Evolutionary conservation across 805 yeast species (phyloP), one percentile per base, ranked within the genome.

Genomic region (Nadsonia fulvescens): DNA sequence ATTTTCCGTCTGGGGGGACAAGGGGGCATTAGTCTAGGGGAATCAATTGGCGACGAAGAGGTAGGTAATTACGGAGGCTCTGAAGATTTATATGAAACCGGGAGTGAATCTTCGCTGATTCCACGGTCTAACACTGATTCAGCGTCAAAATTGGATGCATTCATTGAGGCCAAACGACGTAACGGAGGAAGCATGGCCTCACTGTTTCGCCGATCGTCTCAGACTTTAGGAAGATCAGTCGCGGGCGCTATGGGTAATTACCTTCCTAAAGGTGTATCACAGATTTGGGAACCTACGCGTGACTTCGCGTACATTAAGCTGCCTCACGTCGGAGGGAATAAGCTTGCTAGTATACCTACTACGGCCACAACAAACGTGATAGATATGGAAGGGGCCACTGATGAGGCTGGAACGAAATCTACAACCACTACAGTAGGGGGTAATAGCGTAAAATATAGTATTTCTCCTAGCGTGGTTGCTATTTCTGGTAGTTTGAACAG

Each of bases 191-290:
- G 33, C 22, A 28, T 32, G 20, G 31, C 36, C 21, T 38, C 32
- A 24, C 37, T 33, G 49, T 11, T 53, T 44, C 36, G 59, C 47
- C 22, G 61, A 19, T 35, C 41, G 6, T 42, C 44, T 5, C 46
- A 41, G 24, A 34, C 45, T 7, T 25, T 47, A 38, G 42, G 63
- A 38, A 29, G 61, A 37, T 33, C 31, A 17, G 37, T 50, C 25
- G 93, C 93, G 0, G 91, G 74, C 39, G 74, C 70, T 27, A 71
- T 82, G 64, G 93, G 92, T 0, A 78, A 78, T n/a, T 74, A 73
- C 34, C 57, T 83, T 12, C 94, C 94, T 2, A 58, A 70, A 8
- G 68, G 76, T 28, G 70, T 83, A 20, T 67, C 79, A 7, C 77
- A 92, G 2, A 71, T 83, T 31, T 54, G 83, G 39, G 94, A 83